A percentile compares a stretch with the other conserved stretches of the same genome.
Conservation (phyloP, 2,329 filamentous ascomycete genomes). For the Saccharata proteae region DNA sequence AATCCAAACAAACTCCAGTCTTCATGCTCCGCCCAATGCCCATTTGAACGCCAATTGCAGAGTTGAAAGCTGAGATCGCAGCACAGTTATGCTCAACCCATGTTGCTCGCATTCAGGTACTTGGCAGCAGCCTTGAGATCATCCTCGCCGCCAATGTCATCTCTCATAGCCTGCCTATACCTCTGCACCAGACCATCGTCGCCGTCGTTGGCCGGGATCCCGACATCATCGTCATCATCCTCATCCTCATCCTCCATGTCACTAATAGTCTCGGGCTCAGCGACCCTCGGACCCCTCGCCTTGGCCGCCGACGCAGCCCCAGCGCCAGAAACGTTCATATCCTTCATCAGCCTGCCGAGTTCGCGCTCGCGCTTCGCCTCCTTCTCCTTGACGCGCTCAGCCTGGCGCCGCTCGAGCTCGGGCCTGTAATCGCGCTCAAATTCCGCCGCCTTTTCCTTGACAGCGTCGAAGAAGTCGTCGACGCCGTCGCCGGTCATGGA, state of each 20-base stretch:
- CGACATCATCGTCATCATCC: conserved; percentile 37
- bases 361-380: conserved; percentile 63
- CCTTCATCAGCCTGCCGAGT: conserved; percentile 85
- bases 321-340: conserved; percentile 54
- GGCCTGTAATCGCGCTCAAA: conserved; percentile 86
- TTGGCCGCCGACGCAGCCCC: conserved; percentile 16
- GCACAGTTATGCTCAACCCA: too few species aligned
- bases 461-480: conserved; percentile 85
- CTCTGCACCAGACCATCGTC: conserved; percentile 58
- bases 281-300: conserved; percentile 22
- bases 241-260: conserved; percentile 42
- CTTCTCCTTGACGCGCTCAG: conserved; percentile 66
- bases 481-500: conserved; percentile 86
- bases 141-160: conserved; percentile 33
- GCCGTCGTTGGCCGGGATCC: conserved; percentile 37
- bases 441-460: conserved; percentile 75
- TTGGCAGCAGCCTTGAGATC: too few species aligned
- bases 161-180: conserved; percentile 63
- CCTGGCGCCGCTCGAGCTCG: conserved; percentile 68
- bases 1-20: too few species aligned
- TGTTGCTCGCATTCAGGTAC: too few species aligned
- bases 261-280: conserved; percentile 39
- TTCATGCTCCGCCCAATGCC: too few species aligned
- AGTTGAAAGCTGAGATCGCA: too few species aligned
- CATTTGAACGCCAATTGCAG: too few species aligned